A percentile compares a stretch with the other conserved stretches of the same genome.
Conservation (phyloP, 495 filamentous ascomycete species). For the Annulohypoxylon moriforme region DNA sequence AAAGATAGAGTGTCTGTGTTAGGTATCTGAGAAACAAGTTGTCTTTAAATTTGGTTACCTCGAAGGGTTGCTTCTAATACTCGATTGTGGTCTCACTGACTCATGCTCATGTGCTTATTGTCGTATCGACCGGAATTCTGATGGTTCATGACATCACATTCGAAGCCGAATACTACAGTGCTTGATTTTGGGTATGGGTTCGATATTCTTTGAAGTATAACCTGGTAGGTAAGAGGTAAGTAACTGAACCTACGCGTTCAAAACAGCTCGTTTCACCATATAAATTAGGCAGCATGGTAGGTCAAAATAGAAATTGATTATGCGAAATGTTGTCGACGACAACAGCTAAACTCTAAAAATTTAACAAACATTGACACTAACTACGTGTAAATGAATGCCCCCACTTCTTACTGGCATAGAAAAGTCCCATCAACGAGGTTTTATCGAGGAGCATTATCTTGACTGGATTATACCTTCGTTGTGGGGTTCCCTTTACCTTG, state of each 20-base stretch:
- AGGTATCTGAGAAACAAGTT: constrained; percentile 7
- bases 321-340: constrained; percentile 31
- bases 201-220: too few relatives aligned
- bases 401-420: constrained; percentile 10
- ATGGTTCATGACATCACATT: constrained; percentile 6
- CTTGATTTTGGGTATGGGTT: not conserved
- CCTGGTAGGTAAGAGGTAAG: too few relatives aligned
- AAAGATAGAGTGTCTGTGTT: constrained; percentile 1
- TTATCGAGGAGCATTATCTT: constrained; percentile 8
- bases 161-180: constrained; percentile 1
- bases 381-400: constrained; percentile 32
- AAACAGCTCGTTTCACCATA: too few relatives aligned
- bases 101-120: not conserved
- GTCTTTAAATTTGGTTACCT: not conserved
- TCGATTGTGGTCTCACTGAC: not conserved
- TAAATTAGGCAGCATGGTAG: not conserved
- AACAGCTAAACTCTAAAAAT: constrained; percentile 39
- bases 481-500: not conserved
- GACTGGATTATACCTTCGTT: not conserved
- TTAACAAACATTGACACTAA: constrained; percentile 29
- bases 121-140: not conserved
- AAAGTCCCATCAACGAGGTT: not conserved
- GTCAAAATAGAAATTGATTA: constrained; percentile 31
- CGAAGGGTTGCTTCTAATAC: constrained; percentile 1
- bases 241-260: too few relatives aligned